phyloP scores from a whole-genome alignment of 1,284 basidiomycete species.

The Chondrostereum purpureum region DNA sequence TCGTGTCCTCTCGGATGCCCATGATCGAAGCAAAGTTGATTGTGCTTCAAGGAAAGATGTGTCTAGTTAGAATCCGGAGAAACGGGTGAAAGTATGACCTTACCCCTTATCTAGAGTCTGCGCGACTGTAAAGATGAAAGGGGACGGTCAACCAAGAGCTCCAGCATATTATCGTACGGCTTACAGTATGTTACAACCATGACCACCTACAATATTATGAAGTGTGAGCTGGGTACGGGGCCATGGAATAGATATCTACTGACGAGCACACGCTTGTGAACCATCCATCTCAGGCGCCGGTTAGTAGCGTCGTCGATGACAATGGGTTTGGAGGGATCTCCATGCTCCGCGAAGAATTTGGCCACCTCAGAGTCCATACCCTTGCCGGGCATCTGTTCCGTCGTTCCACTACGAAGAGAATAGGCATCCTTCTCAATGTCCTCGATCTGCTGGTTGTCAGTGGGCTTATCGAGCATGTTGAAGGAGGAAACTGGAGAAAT shows the following conservation, averaged over 20 bases:
- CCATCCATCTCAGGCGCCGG: conserved; percentile 37
- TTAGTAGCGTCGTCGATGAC: conserved; percentile 42
- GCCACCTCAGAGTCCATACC: conserved; percentile 46
- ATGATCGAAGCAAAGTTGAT: conserved; percentile 52
- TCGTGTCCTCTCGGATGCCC: conserved; percentile 41
- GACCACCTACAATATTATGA: conserved; percentile 28
- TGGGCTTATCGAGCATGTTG: conserved; percentile 14
- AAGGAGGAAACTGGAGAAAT: neutral
- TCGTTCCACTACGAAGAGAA: conserved; percentile 16
- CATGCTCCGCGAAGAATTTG: conserved; percentile 35
- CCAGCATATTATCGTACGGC: too few relatives aligned
- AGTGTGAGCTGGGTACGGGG: too few relatives aligned
- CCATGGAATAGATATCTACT: too few relatives aligned
- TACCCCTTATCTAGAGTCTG: conserved; percentile 49
- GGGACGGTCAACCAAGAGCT: too few relatives aligned
- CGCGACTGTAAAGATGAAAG: conserved; percentile 26
- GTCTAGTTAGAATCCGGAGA: neutral
- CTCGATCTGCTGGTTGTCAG: conserved; percentile 18
- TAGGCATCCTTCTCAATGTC: conserved; percentile 25
- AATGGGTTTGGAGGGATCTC: conserved; percentile 17
- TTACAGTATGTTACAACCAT: conserved; percentile 52
- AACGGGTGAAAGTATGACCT: conserved; percentile 1
- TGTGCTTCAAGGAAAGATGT: conserved; percentile 24
- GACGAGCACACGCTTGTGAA: conserved; percentile 45
- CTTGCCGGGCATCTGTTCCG: conserved; percentile 7